phyloP scores from a whole-genome alignment of 2,329 filamentous ascomycete genomes.

The Pseudogymnoascus sp. region DNA sequence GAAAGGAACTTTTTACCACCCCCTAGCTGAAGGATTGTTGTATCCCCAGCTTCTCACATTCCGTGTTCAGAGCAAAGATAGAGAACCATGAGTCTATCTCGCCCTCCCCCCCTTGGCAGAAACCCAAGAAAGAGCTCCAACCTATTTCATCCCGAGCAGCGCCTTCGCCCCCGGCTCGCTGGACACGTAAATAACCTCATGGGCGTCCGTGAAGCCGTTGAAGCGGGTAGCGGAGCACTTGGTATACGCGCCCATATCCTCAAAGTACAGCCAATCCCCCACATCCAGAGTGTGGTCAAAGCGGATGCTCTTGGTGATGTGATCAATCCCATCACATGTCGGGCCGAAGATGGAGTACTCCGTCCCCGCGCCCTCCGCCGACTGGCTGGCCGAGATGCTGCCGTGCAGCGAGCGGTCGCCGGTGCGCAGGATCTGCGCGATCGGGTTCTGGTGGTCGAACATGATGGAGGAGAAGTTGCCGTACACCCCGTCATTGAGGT shows the following conservation, averaged over 20 bases:
- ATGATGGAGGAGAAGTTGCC: slow-evolving; percentile 99
- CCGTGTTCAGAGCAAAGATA: not conserved
- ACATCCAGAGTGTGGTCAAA: slow-evolving; percentile 75
- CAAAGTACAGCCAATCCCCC: slow-evolving; percentile 97
- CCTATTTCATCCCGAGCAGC: slow-evolving; percentile 43
- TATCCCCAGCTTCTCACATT: not conserved
- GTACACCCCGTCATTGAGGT: slow-evolving; percentile 95
- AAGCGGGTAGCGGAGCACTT: slow-evolving; percentile 96
- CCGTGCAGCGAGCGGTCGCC: slow-evolving; percentile 52
- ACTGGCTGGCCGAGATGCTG: slow-evolving; percentile 40
- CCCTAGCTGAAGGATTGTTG: not conserved
- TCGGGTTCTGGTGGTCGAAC: slow-evolving; percentile 92
- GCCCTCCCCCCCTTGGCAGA: not conserved
- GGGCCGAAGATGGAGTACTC: slow-evolving; percentile 98
- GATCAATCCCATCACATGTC: slow-evolving; percentile 95
- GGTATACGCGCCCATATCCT: slow-evolving; percentile 97
- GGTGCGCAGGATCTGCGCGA: slow-evolving; percentile 69
- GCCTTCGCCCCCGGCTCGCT: slow-evolving; percentile 83
- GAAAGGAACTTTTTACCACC: not conserved
- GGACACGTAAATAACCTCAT: slow-evolving; percentile 90
- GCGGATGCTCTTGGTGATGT: slow-evolving; percentile 73
- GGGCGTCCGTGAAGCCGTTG: slow-evolving; percentile 90
- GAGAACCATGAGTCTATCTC: not conserved
- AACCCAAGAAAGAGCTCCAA: no score
- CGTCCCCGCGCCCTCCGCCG: slow-evolving; percentile 40